Evolutionary conservation across 345 rosid genomes (phyloP).

Genomic region (Hypericum androsaemum): DNA sequence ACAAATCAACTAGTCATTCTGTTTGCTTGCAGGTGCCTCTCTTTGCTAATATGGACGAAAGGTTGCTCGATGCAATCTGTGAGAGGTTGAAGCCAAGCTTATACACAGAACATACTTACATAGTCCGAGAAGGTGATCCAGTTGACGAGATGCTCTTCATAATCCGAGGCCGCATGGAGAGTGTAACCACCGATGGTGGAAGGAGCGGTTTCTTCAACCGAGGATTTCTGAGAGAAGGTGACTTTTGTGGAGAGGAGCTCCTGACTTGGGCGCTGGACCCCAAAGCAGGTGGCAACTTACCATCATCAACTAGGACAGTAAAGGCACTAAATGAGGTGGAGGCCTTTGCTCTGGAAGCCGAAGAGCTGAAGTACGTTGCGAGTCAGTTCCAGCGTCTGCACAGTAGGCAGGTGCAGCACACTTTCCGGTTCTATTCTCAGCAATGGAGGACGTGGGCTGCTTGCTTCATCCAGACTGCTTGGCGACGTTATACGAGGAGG

Average conservation of each 20-base stretch:
- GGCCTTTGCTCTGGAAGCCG: slow-evolving; percentile 80
- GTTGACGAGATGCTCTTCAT: slow-evolving; percentile 84
- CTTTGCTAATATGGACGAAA: slow-evolving; percentile 81
- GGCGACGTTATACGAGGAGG: slow-evolving; percentile 58
- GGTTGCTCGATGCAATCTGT: slow-evolving; percentile 77
- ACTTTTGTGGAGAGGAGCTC: slow-evolving; percentile 74
- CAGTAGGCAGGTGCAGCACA: slow-evolving; percentile 74
- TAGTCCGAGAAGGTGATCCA: slow-evolving; percentile 84
- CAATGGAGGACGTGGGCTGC: slow-evolving; percentile 97
- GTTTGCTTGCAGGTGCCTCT: slow-evolving; percentile 51
- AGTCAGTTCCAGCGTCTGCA: slow-evolving; percentile 85
- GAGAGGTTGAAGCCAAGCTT: slow-evolving; percentile 76
- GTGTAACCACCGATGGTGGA: slow-evolving; percentile 87
- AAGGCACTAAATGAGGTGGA: slow-evolving; percentile 68
- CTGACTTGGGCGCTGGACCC: slow-evolving; percentile 78
- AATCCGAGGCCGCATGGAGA: slow-evolving; percentile 69
- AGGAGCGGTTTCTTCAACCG: slow-evolving; percentile 78
- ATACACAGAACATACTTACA: slow-evolving; percentile 57
- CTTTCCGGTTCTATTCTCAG: slow-evolving; percentile 82
- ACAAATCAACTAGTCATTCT: too few relatives aligned
- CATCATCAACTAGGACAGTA: slow-evolving; percentile 58
- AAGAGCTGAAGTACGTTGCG: slow-evolving; percentile 77
- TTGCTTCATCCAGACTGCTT: slow-evolving; percentile 67
- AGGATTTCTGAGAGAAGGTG: slow-evolving; percentile 63
- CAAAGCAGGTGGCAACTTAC: slow-evolving; percentile 47